Conservation (phyloP, 371 early-diverging fungal genomes). For the Circinella minor region DNA sequence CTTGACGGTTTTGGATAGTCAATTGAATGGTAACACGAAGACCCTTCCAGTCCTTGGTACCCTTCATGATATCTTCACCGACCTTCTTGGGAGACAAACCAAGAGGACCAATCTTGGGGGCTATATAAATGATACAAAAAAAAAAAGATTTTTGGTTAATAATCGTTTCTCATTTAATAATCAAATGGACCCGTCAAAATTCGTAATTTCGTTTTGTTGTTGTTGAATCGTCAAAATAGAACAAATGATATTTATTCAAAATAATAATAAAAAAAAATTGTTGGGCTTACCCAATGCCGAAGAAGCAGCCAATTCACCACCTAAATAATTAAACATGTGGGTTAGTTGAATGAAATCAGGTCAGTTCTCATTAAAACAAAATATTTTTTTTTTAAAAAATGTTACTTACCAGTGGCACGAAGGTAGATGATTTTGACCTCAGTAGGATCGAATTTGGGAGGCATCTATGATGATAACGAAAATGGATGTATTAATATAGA, state of each 20-base stretch:
- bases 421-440: constrained; percentile 94
- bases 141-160: not conserved
- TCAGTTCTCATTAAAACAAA: no score
- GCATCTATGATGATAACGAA: constrained; percentile 40
- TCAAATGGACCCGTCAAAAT: no score
- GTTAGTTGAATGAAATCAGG: no score
- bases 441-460: constrained; percentile 90
- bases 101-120: constrained; percentile 99
- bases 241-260: not conserved
- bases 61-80: constrained; percentile 99
- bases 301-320: constrained; percentile 98
- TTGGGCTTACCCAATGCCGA: constrained; percentile 94
- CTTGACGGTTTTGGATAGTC: constrained; percentile 99
- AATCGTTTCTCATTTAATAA: no score
- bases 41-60: constrained; percentile 99
- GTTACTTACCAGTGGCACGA: constrained; percentile 89
- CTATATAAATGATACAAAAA: constrained; percentile 18
- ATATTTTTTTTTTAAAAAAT: not conserved
- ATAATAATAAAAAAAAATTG: constrained; percentile 31
- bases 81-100: constrained; percentile 99
- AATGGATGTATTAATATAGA: constrained; percentile 17
- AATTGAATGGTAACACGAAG: constrained; percentile 98
- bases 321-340: constrained; percentile 6
- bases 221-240: not conserved
- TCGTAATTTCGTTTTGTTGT: not conserved